A percentile compares a stretch with the other conserved stretches of the same genome.
Conservation (phyloP, 169 alveolate genomes). For the Cryptosporidium tyzzeri region DNA sequence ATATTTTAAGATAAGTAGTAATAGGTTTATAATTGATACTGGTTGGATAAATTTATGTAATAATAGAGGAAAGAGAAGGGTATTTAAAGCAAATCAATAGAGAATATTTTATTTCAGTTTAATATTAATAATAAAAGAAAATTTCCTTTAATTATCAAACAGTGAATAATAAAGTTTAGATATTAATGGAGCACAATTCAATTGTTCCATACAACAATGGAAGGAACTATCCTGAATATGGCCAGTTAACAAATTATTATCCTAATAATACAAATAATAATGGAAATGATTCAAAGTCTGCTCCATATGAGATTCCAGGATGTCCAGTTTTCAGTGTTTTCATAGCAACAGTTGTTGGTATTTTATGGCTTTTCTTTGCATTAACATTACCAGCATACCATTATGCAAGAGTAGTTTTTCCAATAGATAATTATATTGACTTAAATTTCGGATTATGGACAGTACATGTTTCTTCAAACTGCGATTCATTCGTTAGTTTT, state of each 20-base stretch:
- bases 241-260: constrained; percentile 25
- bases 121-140: not conserved
- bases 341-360: constrained; percentile 65
- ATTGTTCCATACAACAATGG: constrained; percentile 62
- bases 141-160: not conserved
- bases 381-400: constrained; percentile 73
- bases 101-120: no score
- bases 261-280: constrained; percentile 6
- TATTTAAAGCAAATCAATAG: not conserved
- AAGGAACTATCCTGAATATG: constrained; percentile 56
- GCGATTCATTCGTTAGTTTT: constrained; percentile 63
- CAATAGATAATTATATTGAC: constrained; percentile 68
- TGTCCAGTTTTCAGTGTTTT: constrained; percentile 72
- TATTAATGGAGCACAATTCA: constrained; percentile 62
- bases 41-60: not conserved
- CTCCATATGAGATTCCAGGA: constrained; percentile 74
- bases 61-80: not conserved
- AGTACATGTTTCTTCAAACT: constrained; percentile 61
- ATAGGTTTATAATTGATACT: not conserved
- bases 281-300: constrained; percentile 24
- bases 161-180: constrained; percentile 6
- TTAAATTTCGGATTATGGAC: constrained; percentile 72
- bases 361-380: constrained; percentile 68
- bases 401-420: constrained; percentile 73
- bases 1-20: no score